Conservation (phyloP, 2,329 filamentous ascomycete genomes). For the Apiospora aurea region DNA sequence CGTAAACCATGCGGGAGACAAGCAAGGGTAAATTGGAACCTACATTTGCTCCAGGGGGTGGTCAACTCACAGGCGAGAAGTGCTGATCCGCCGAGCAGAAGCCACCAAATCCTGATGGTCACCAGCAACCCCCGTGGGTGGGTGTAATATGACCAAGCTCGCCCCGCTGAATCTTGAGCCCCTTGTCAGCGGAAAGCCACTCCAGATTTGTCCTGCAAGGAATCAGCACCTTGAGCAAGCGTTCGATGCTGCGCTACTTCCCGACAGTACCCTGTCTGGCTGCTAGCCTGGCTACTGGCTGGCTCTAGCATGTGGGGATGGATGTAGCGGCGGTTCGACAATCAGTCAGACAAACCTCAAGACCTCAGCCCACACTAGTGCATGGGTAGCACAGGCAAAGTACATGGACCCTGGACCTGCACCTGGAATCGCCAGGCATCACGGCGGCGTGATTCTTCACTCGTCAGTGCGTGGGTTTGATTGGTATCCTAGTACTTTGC, state of each 20-base stretch:
- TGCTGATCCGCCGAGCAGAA: not conserved
- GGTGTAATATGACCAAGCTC: conserved; percentile 17
- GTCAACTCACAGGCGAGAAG: not conserved
- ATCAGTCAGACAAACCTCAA: conserved; percentile 21
- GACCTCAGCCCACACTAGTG: conserved; percentile 20
- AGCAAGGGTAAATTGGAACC: conserved; percentile 10
- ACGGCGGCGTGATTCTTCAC: conserved; percentile 7
- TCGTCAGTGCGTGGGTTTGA: conserved; percentile 20
- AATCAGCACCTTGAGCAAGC: conserved; percentile 22
- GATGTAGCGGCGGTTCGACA: conserved; percentile 18
- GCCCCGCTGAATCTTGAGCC: conserved; percentile 19
- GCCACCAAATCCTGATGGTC: conserved; percentile 13
- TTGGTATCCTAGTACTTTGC: conserved; percentile 15
- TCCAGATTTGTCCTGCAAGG: conserved; percentile 21
- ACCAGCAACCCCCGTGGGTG: conserved; percentile 11
- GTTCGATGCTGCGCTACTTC: conserved; percentile 18
- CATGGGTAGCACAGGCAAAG: conserved; percentile 11
- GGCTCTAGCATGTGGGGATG: conserved; percentile 16
- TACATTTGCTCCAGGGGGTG: conserved; percentile 21
- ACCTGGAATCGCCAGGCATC: conserved; percentile 14
- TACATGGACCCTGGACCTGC: conserved; percentile 21
- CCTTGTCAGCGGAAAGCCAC: conserved; percentile 20
- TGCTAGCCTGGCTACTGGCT: conserved; percentile 9
- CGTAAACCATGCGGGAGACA: conserved; percentile 20
- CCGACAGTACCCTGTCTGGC: conserved; percentile 9